Conservation (phyloP, 1,139 yeast species). For the Suhomyces bribrorum region DNA sequence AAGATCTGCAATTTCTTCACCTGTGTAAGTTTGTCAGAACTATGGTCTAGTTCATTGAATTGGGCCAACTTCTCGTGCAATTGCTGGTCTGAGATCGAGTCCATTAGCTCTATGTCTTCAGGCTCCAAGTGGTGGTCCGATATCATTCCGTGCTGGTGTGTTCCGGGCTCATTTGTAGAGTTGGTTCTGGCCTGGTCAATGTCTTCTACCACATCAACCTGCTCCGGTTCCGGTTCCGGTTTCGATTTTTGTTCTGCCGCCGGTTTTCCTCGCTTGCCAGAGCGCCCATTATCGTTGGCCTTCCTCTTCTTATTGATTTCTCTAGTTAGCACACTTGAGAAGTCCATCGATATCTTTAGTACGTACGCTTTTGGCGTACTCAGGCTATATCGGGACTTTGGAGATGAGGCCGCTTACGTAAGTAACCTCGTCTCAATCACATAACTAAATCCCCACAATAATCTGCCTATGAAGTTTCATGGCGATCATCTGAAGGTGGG, state of each 20-base stretch:
- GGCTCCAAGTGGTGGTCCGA: slow-evolving; percentile 2
- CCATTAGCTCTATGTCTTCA: slow-evolving; percentile 15
- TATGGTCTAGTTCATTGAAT: slow-evolving; percentile 20
- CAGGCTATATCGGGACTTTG: no score
- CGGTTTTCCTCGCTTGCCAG: neutral
- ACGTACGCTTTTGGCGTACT: neutral
- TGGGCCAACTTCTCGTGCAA: slow-evolving; percentile 24
- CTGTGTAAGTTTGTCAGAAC: slow-evolving; percentile 25
- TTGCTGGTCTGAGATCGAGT: slow-evolving; percentile 22
- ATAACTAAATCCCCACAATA: no score
- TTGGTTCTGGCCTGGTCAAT: neutral
- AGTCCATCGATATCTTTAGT: slow-evolving; percentile 25
- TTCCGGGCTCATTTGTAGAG: no score
- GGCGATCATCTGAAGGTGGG: no score
- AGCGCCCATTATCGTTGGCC: slow-evolving; percentile 1
- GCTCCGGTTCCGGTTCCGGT: slow-evolving; percentile 1
- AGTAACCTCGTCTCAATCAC: no score
- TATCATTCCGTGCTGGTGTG: no score
- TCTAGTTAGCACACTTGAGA: slow-evolving; percentile 34
- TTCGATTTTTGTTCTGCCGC: slow-evolving; percentile 15
- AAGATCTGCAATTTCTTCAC: slow-evolving; percentile 27
- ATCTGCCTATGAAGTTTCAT: no score
- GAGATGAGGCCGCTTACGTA: slow-evolving; percentile 4
- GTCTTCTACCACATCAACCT: neutral
- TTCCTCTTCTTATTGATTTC: slow-evolving; percentile 35